Base-by-base conservation (phyloP, 257 asterid genomes). In the Forsythia viridissima region DNA sequence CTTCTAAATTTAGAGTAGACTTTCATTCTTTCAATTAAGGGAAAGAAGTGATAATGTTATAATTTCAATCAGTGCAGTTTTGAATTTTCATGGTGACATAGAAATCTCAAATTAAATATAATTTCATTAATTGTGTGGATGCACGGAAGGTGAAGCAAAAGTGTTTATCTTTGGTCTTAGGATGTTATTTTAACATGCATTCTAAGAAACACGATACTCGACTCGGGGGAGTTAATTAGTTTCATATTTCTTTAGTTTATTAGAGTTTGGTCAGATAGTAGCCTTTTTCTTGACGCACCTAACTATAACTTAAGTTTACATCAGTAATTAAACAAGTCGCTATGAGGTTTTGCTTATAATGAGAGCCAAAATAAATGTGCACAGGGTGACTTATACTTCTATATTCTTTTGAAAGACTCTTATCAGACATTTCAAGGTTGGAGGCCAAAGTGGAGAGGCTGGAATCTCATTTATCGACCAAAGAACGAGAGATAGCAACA, bases 381-480 rank as follows among this genome's bases (percentile, higher is more conserved):
- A 37, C 59, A 83, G 69, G 48, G 59, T 57, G 76, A 79, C 80
- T 71, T 55, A 78, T 59, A 30, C 59, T 73, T 68, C 76, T 43
- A 65, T 68, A 18, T 69, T 79, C 65, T 67, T 72, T 81, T 81
- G 42, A 70, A 79, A 93, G 99, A 78, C 94, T 95, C 68, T 77
- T 95, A 79, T 95, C 99, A 79, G 99, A 95, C 86, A 93, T 93
- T 85, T 95, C 99, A 72, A 90, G 99, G 82, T 61, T 95, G 82
- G 99, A 96, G 87, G 90, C 98, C 78, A 93, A 89, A 89, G 93
- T 89, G n/a, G 99, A 96, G 94, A 93, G 98, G 88, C 84, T 96
- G 85, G 99, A 96, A 83, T 77, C 92, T 20, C 94, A 88, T 81
- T 55, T 93, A 78, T 80, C 93, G 67, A 81, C 90, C 72, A 96